Conservation (phyloP, 2,329 filamentous ascomycete genomes). For the Alternaria postmessia region DNA sequence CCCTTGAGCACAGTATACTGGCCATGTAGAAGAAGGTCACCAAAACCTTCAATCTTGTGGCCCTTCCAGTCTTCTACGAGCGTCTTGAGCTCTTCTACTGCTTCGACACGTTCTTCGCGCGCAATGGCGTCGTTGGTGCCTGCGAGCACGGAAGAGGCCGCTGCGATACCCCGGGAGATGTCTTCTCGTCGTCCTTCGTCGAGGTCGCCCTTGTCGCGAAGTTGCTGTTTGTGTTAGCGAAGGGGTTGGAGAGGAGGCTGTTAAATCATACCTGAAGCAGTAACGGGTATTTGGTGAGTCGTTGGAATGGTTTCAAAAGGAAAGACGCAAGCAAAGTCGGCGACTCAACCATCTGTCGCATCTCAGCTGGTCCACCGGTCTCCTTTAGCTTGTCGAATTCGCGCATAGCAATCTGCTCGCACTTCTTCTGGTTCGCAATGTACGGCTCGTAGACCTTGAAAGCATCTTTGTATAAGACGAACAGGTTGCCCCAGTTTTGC, state of each 20-base stretch:
- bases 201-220: slow-evolving; percentile 82
- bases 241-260: slow-evolving; percentile 8
- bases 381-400: slow-evolving; percentile 86
- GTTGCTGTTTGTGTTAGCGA: slow-evolving; percentile 64
- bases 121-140: slow-evolving; percentile 92
- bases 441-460: slow-evolving; percentile 97
- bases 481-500: slow-evolving; percentile 96
- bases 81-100: slow-evolving; percentile 78
- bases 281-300: slow-evolving; percentile 92
- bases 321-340: slow-evolving; percentile 91
- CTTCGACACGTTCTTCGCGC: slow-evolving; percentile 82
- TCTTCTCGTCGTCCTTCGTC: slow-evolving; percentile 75
- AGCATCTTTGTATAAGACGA: slow-evolving; percentile 81
- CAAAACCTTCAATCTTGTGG: slow-evolving; percentile 89
- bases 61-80: slow-evolving; percentile 98
- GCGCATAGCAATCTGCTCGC: slow-evolving; percentile 81
- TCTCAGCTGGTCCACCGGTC: slow-evolving; percentile 69
- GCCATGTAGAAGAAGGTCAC: slow-evolving; percentile 85
- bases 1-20: slow-evolving; percentile 90
- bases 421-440: slow-evolving; percentile 94
- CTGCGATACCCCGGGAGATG: slow-evolving; percentile 77
- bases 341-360: slow-evolving; percentile 80
- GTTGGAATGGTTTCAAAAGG: slow-evolving; percentile 94
- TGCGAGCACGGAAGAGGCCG: slow-evolving; percentile 80
- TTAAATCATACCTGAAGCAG: slow-evolving; percentile 73